Evolutionary conservation across 371 early-diverging fungal genomes (phyloP).

Genomic region (Apophysomyces trapeziformis): DNA sequence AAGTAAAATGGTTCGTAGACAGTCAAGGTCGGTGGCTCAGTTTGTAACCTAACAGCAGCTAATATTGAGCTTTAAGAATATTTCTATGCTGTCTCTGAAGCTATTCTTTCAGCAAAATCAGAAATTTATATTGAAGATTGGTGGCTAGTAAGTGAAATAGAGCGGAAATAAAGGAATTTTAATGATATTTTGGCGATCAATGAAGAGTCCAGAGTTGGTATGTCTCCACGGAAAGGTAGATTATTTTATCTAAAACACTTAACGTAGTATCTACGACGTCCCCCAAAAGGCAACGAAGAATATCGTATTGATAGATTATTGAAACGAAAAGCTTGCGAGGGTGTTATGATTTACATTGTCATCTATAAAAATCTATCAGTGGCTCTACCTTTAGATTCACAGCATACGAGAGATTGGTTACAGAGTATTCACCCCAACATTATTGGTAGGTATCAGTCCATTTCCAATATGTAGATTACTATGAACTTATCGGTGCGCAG

Average conservation of each 20-base stretch:
- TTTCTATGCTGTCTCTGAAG: conserved; percentile 77
- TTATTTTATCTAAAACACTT: background rate
- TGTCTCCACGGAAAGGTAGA: background rate
- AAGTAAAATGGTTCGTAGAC: conserved; percentile 82
- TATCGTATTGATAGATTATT: conserved; percentile 85
- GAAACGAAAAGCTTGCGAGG: conserved; percentile 83
- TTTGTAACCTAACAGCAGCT: background rate
- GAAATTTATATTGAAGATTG: conserved; percentile 90
- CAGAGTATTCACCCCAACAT: conserved; percentile 80
- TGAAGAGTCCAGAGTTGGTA: conserved; percentile 72
- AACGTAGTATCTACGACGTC: conserved; percentile 76
- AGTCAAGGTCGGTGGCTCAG: conserved; percentile 50
- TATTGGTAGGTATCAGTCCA: conserved; percentile 45
- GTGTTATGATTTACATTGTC: conserved; percentile 87
- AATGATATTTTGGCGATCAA: background rate
- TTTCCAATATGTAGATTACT: conserved; percentile 24
- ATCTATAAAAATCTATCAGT: conserved; percentile 86
- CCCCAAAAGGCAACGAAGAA: conserved; percentile 71
- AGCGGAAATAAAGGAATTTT: background rate
- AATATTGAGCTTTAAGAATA: conserved; percentile 57
- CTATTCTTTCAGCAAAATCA: conserved; percentile 75
- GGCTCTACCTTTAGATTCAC: conserved; percentile 81
- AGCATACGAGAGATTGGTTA: conserved; percentile 79
- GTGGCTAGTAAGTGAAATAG: conserved; percentile 65
- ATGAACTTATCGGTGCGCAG: conserved; percentile 24